Conservation (phyloP, 2,329 filamentous ascomycete genomes). For the Paecilomyces sp. region DNA sequence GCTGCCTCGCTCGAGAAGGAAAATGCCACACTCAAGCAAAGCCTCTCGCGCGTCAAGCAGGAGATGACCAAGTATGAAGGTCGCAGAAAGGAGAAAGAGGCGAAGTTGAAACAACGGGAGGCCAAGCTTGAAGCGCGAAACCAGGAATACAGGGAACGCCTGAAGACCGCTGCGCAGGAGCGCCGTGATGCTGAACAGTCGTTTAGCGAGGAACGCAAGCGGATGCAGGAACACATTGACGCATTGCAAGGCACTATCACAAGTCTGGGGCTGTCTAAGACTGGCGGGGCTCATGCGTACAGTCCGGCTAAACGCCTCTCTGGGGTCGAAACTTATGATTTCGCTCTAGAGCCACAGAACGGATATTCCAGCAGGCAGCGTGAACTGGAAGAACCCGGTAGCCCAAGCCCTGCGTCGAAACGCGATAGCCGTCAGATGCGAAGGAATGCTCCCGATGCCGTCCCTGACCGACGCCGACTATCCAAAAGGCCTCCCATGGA, state of each 20-base stretch:
- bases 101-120: conserved; percentile 33
- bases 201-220: conserved; percentile 29
- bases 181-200: conserved; percentile 28
- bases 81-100: conserved; percentile 36
- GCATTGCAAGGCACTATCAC: conserved; percentile 24
- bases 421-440: conserved; percentile 1
- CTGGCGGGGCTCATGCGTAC: conserved; percentile 15
- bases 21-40: conserved; percentile 33
- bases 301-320: conserved; percentile 22
- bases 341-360: conserved; percentile 14
- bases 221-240: conserved; percentile 33
- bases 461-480: conserved; percentile 10
- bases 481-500: conserved; percentile 14
- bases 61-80: conserved; percentile 37
- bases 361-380: conserved; percentile 18
- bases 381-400: conserved; percentile 24
- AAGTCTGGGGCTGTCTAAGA: conserved; percentile 19
- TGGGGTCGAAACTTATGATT: conserved; percentile 21
- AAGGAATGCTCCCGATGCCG: conserved; percentile 5
- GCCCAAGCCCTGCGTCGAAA: conserved; percentile 29
- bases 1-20: conserved; percentile 34
- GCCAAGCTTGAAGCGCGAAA: conserved; percentile 30
- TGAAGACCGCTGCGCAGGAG: conserved; percentile 27
- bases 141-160: conserved; percentile 33
- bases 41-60: conserved; percentile 32